phyloP scores from a whole-genome alignment of 164 flowering plant genomes.

The Chimonanthus praecox region DNA sequence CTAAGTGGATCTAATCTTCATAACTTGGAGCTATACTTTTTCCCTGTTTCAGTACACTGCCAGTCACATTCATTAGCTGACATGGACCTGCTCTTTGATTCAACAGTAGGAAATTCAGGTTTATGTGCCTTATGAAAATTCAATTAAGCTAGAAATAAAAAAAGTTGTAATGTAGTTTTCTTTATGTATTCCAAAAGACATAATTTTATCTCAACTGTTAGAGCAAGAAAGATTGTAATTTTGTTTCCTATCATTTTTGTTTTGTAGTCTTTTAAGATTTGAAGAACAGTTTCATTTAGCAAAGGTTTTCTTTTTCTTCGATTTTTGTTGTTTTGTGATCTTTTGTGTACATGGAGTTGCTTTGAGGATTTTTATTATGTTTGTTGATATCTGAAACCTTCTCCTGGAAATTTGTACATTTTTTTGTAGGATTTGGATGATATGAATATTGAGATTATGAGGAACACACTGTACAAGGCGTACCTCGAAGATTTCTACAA shows the following conservation, averaged over 20 bases:
- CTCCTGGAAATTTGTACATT: constrained; percentile 1
- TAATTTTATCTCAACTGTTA: too few relatives aligned
- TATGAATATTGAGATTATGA: constrained; percentile 99
- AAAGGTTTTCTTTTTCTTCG: too few relatives aligned
- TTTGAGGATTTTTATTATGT: too few relatives aligned
- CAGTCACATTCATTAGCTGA: neutral
- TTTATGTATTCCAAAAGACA: neutral
- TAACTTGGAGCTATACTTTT: too few relatives aligned
- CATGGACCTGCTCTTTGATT: neutral
- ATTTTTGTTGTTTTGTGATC: neutral
- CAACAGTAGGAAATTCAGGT: neutral
- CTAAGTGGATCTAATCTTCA: neutral
- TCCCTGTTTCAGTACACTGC: neutral
- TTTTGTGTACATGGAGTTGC: neutral
- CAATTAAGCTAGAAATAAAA: neutral
- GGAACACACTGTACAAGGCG: constrained; percentile 98
- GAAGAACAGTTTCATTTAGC: neutral
- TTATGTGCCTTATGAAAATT: neutral
- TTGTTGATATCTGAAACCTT: neutral
- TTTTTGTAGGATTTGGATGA: constrained; percentile 89
- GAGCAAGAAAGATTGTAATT: too few relatives aligned
- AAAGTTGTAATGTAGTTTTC: neutral
- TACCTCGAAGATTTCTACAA: constrained; percentile 94
- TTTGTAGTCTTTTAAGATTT: neutral
- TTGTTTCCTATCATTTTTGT: neutral